Evolutionary conservation across 192 early-diverging fungal species (phyloP), one percentile per base, ranked within the genome.

Genomic region (Oehlia diaphana): DNA sequence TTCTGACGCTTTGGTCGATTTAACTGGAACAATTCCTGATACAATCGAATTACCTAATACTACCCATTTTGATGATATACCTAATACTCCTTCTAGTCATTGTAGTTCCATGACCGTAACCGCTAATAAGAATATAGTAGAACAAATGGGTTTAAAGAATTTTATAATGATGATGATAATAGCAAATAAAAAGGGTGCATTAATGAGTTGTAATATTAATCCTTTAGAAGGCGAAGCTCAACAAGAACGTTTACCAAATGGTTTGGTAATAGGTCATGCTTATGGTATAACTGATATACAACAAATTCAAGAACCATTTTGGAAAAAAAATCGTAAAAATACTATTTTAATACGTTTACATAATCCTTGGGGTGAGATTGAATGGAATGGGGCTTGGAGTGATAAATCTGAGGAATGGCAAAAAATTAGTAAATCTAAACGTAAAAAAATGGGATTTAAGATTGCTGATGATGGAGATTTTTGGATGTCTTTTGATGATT

Each of bases 1-100:
- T 28, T 81, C 65, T 12, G 79, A 84, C 35, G 84, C 84, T 9
- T 76, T 86, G 13, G 84, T 85, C 3, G 84, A 85, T 82, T 72
- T 85, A 53, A 85, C 84, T 49, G 85, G 84, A 81, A 84, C 72
- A 37, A 85, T 88, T 14, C 85, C 87, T 13, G 87, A 88, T 47
- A 64, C 39, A 0, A 87, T 88, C 23, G 63, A 88, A 39, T 58
- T 87, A 53, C 19, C 49, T 16, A 50, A 58, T 58, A 14, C 14
- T 44, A 21, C 31, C 0, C 16, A 70, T 9, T 21, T 39, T 21
- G 31, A 42, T 70, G 7, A 42, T 5, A 37, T 58, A 16, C 50
- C 50, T 21, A 14, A 19, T 58, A 58, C 4, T 58, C 50, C 3
- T 14, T 5, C 14, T 58, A 16, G 14, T 58, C 50, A 14, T 16